Evolutionary conservation across 2,329 filamentous ascomycete species (phyloP), one percentile per base, ranked within the genome.

Genomic region (Septoria petroselini): DNA sequence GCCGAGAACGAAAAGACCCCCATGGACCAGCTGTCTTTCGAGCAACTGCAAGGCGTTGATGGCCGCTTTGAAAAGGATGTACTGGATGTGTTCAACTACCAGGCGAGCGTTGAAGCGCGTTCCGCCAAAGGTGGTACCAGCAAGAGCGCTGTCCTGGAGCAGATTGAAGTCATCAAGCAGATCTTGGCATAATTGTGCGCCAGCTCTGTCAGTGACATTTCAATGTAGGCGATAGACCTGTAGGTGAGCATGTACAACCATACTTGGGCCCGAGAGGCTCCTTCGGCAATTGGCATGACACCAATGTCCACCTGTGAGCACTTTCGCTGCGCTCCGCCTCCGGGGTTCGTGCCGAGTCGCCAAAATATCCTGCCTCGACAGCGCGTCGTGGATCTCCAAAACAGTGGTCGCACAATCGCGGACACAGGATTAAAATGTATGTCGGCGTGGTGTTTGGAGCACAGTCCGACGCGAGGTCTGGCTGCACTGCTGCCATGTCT

Each of bases 21-120:
- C 6, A 90, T 90, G 81, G 82, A 88, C 63, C 73, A 86, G 63
- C 73, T 91, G 34, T 79, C 75, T 0, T 71, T 83, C 37, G 77
- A 83, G 67, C 80, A 90, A 63, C 71, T 91, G 44, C 76, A 85
- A 71, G 75, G 69, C 3, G 79, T 94, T 2, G 86, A 91, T 58
- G 62, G 70, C 1, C 77, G 86, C 42, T 87, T 94, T 57, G 83
- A 80, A 23, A 76, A 83, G 51, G 88, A 93, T 65, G 80, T 94
- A 33, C 70, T 79, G 39, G 73, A 80, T 40, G 80, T 81, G 19
- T 86, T 95, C 65, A 80, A 94, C 70, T 95, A 93, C 64, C 84
- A 94, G 71, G 80, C 80, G 57, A 88, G 84, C 53, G 88, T 95
- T 5, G 89, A 95, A 76, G 78, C 85, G 74, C 82, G 85, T 64